Evolutionary conservation across 1,284 basidiomycete genomes (phyloP), one percentile per base, ranked within the genome.

Genomic region (Pseudomicrostroma phylloplanum): DNA sequence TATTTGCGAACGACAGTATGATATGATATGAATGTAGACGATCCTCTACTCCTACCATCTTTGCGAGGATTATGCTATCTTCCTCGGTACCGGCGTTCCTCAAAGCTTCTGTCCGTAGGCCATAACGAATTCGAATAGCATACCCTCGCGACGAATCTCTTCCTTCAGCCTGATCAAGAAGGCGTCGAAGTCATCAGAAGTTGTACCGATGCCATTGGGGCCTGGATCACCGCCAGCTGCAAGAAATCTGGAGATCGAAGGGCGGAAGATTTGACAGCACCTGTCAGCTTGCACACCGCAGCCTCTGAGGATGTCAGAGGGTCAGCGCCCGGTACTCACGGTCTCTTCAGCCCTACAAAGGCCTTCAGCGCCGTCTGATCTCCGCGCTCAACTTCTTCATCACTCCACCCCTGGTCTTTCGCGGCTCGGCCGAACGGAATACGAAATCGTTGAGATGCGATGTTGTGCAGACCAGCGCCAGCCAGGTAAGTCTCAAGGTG

Each of bases 181-280:
- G 51, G 21, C 21, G 21, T 21, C 51, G 26, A 54, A 54, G 17
- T 54, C 51, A 6, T 26, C 25, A 6, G 21, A 23, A 15, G 51
- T 25, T 2, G 23, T 48, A 48, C 43, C 51, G 51, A 54, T 17
- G 17, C 26, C 51, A 6, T 25, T 19, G 21, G 51, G 23, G 46
- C 30, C 30, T 36, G 46, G 46, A 12, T n/a, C 21, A 54, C 51
- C 51, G 19, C 51, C 51, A 21, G 51, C n/a, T 6, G 51, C 51
- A 25, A 54, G 51, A 26, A 54, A 26, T 2, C 30, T 36, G 9
- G 30, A 36, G 30, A 9, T 4, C 30, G 30, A 36, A 9, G 9
- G 9, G 30, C 4, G 30, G 30, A 9, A 36, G 30, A n/a, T n/a
- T n/a, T n/a, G n/a, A n/a, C n/a, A n/a, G 30, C 30, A 36, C 4